phyloP scores from a whole-genome alignment of 2,329 filamentous ascomycete species.

The Botryotinia convoluta region DNA sequence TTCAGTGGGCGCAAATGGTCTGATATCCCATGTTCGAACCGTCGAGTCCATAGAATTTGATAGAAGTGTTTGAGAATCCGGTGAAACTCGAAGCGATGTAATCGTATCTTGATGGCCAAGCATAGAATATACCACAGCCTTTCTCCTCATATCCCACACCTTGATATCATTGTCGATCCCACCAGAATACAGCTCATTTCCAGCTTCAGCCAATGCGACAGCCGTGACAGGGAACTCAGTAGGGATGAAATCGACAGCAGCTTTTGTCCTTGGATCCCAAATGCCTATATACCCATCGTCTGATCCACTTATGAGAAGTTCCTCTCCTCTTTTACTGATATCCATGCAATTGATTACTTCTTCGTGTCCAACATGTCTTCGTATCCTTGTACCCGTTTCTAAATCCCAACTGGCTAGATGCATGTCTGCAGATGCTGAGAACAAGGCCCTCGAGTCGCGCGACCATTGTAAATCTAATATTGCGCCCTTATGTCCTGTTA shows the following conservation, averaged over 20 bases:
- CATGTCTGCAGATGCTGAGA: constrained; percentile 90
- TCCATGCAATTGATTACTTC: constrained; percentile 94
- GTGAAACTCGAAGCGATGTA: constrained; percentile 86
- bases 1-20: constrained; percentile 88
- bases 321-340: constrained; percentile 84
- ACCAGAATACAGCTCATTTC: constrained; percentile 91
- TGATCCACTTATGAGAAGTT: constrained; percentile 84
- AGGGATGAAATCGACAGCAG: constrained; percentile 81
- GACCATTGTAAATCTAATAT: constrained; percentile 95
- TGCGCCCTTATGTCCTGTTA: constrained; percentile 87
- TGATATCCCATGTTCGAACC: constrained; percentile 91
- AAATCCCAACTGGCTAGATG: constrained; percentile 93
- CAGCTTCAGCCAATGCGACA: constrained; percentile 86
- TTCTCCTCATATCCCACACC: constrained; percentile 95
- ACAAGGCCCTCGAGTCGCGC: constrained; percentile 85
- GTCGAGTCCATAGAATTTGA: constrained; percentile 95
- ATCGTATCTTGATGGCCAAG: constrained; percentile 88
- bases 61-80: constrained; percentile 83
- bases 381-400: constrained; percentile 87
- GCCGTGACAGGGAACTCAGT: constrained; percentile 92
- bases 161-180: constrained; percentile 97
- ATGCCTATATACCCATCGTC: constrained; percentile 93
- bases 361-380: constrained; percentile 88
- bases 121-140: constrained; percentile 82
- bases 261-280: constrained; percentile 92